These are phyloP conservation scores for Fusarium metavorans DNA, from an alignment of 2,329 filamentous ascomycete species.

Conservation along the genomic window DNA sequence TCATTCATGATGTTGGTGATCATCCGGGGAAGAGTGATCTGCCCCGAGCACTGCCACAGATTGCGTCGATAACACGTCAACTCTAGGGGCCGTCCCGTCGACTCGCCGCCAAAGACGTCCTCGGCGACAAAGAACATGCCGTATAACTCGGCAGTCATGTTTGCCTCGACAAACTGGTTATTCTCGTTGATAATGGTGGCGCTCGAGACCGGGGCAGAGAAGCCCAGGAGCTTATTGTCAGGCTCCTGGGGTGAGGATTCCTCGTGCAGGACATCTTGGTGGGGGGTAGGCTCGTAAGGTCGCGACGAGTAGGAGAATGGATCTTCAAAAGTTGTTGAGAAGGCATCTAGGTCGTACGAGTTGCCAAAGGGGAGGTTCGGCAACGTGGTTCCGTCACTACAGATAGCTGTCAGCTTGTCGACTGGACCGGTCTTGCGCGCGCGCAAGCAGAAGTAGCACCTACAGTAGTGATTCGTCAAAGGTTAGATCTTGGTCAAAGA, in stretches of 20 bases:
- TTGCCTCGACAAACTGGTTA: slow-evolving; percentile 72
- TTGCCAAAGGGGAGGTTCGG: slow-evolving; percentile 65
- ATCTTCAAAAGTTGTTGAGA: slow-evolving; percentile 73
- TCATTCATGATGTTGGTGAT: slow-evolving; percentile 77
- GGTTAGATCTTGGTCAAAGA: slow-evolving; percentile 63
- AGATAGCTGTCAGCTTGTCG: slow-evolving; percentile 28
- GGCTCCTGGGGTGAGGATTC: slow-evolving; percentile 67
- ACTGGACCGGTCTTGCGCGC: slow-evolving; percentile 11
- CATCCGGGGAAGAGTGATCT: slow-evolving; percentile 81
- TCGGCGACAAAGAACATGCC: slow-evolving; percentile 92
- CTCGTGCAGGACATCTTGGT: slow-evolving; percentile 58
- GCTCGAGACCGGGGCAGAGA: slow-evolving; percentile 73
- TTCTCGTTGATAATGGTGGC: slow-evolving; percentile 74
- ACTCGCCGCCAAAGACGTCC: slow-evolving; percentile 77
- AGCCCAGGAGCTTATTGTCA: slow-evolving; percentile 80
- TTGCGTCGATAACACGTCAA: slow-evolving; percentile 96
- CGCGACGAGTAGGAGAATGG: slow-evolving; percentile 70
- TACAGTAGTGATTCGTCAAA: slow-evolving; percentile 71
- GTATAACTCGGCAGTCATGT: slow-evolving; percentile 80
- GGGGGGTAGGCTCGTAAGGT: slow-evolving; percentile 59
- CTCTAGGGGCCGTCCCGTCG: slow-evolving; percentile 73
- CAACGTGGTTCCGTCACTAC: slow-evolving; percentile 51
- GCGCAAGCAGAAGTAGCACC: slow-evolving; percentile 29
- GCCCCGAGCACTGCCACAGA: slow-evolving; percentile 93
- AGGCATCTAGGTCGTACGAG: slow-evolving; percentile 71